Conservation (phyloP, 2,329 filamentous ascomycete genomes). For the Didymosphaeria variabile region DNA sequence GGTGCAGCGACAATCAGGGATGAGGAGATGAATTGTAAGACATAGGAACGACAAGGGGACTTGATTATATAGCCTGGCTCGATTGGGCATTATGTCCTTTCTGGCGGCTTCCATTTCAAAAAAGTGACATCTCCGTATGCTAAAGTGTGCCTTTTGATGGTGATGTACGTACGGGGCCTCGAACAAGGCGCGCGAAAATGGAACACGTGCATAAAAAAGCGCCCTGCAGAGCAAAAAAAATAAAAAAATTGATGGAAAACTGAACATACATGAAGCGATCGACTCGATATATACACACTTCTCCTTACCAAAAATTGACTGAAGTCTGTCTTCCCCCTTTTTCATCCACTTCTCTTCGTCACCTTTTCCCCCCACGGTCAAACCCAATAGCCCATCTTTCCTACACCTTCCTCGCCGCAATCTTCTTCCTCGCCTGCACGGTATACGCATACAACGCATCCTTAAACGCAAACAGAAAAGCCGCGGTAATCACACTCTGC, state of each 20-base stretch:
- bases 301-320: background rate
- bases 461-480: conserved; percentile 97
- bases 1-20: no score
- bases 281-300: background rate
- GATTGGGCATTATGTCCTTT: no score
- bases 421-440: conserved; percentile 66
- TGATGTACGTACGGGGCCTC: no score
- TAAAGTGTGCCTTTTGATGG: no score
- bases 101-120: no score
- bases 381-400: background rate
- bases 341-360: background rate
- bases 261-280: conserved; percentile 1
- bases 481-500: conserved; percentile 95
- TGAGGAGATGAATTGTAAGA: no score
- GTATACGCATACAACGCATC: conserved; percentile 91
- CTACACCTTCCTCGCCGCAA: conserved; percentile 30
- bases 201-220: no score
- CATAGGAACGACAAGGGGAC: no score
- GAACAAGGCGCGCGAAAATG: no score
- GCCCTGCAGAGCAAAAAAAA: no score
- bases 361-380: background rate
- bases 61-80: no score
- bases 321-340: background rate
- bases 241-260: background rate
- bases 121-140: no score